phyloP scores from a whole-genome alignment of 1,284 basidiomycete species.

The Singerocomus inundabilis region DNA sequence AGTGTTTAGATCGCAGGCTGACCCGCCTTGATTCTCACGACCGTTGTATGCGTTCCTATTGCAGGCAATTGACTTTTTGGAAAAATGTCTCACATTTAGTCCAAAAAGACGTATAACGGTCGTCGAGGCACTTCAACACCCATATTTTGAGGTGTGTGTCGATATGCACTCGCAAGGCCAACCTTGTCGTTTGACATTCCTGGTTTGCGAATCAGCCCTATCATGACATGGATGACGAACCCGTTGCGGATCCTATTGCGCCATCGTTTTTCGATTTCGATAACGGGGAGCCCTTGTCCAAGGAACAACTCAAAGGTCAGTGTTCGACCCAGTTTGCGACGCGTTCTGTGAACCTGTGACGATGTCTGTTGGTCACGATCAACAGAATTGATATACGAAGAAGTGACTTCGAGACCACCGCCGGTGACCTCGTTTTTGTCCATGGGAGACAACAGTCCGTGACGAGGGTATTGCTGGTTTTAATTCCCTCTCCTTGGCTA shows the following conservation, averaged over 20 bases:
- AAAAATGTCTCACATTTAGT: slow-evolving; percentile 88
- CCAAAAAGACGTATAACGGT: slow-evolving; percentile 90
- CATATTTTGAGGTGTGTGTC: slow-evolving; percentile 75
- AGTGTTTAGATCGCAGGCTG: slow-evolving; percentile 13
- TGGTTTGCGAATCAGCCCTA: slow-evolving; percentile 57
- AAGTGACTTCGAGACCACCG: slow-evolving; percentile 24
- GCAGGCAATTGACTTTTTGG: slow-evolving; percentile 84
- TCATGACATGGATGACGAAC: slow-evolving; percentile 89
- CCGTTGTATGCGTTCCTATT: not conserved
- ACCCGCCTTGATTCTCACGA: not conserved
- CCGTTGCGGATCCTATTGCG: slow-evolving; percentile 74
- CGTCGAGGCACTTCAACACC: slow-evolving; percentile 87
- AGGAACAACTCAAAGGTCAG: slow-evolving; percentile 72
- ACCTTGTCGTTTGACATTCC: not conserved
- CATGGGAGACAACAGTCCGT: slow-evolving; percentile 13
- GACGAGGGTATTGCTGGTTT: not conserved
- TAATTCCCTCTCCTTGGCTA: not conserved
- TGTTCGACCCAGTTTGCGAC: not conserved
- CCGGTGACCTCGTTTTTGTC: slow-evolving; percentile 18
- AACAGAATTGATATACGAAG: slow-evolving; percentile 31
- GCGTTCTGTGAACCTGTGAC: not conserved
- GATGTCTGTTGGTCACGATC: not conserved
- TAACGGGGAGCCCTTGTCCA: slow-evolving; percentile 59
- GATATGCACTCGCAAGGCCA: not conserved
- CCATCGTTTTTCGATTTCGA: slow-evolving; percentile 92